Base-by-base conservation (phyloP, 202 grass and related monocot species). In the Panicum hallii region DNA sequence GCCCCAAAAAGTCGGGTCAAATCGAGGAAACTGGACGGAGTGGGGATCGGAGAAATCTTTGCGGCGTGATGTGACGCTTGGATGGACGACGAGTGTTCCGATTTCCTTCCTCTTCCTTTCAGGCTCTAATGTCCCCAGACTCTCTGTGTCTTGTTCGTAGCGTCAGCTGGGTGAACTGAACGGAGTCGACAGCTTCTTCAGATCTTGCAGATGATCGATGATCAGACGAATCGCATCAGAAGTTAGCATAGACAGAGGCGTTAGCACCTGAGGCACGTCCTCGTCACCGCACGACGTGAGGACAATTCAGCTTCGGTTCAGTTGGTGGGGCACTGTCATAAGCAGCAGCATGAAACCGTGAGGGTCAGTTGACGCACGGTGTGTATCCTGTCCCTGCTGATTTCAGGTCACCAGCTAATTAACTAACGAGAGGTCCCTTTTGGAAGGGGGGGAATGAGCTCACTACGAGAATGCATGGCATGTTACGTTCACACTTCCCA, bases 1-100 rank as follows among this genome's bases (percentile, higher is more conserved):
- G 14, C 22, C 22, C 20, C 38, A 38, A 53, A 89, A 82, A 80
- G 84, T 83, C 84, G 34, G 84, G 80, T 90, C 84, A 87, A 83
- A 90, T 69, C 60, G 1, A 62, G 22, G 32, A 86, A 42, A 17
- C 9, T 23, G 12, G 11, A 48, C 34, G 7, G 7, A 78, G 84
- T 79, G 83, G 54, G 73, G 79, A 90, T 53, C 19, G 42, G 43
- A 40, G 49, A 83, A 87, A 79, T 2, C 7, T 68, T 54, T 52
- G 58, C 6, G 23, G 50, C 74, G 52, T 63, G 26, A 83, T 54
- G 74, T 52, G 30, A 78, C 84, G 30, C 66, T 82, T 79, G 32
- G 32, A 30, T 73, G 28, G 42, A 43, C 41, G 11, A 7, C 74
- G 8, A 71, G 40, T 10, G 77, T 67, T 68, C 12, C 30, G 17